Base-by-base conservation (phyloP, 768 basidiomycete genomes). In the Neoboletus magnificus region DNA sequence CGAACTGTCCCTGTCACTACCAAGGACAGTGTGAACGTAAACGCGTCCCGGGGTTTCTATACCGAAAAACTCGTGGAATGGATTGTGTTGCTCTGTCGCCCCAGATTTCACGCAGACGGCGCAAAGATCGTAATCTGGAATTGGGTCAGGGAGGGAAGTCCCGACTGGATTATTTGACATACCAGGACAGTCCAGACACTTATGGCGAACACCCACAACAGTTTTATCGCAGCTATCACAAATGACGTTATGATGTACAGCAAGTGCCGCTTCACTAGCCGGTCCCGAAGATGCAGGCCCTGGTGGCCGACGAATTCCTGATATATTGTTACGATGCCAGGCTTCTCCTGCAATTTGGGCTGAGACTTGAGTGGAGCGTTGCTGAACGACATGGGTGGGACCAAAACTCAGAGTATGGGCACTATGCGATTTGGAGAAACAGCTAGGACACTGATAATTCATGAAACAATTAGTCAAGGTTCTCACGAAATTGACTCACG, bases 151-250 rank as follows among this genome's bases (percentile, higher is more conserved):
- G 30, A 16, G 45, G 43, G 23, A 55, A 20, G 18, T 27, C 2
- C 16, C 1, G 23, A 16, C 5, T 13, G 36, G 8, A 58, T 20
- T 22, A 39, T 30, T 41, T 5, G 44, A 71, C 78, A 50, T 66
- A 89, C 87, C 78, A 46, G 78, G 75, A 67, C 91, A 93, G 60
- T 90, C 86, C 22, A 90, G 70, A 63, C 91, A 93, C 70, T 93
- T 93, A 69, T 90, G 85, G 42, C 92, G 78, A 52, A 83, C 66
- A 12, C 91, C 91, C 52, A 79, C 73, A 37, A 93, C 76, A 4
- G 70, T 78, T 22, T 70, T 60, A 6, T 77, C 60, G 69, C 91
- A 94, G 16, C 61, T 62, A 67, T 93, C 87, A 67, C 91, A 94
- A 10, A 76, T 44, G n/a, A 90, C 72, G 29, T 79, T 79, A 32